These are phyloP conservation scores for Polymyxa betae DNA, from an alignment of 208 protist species.

Conservation along the genomic window DNA sequence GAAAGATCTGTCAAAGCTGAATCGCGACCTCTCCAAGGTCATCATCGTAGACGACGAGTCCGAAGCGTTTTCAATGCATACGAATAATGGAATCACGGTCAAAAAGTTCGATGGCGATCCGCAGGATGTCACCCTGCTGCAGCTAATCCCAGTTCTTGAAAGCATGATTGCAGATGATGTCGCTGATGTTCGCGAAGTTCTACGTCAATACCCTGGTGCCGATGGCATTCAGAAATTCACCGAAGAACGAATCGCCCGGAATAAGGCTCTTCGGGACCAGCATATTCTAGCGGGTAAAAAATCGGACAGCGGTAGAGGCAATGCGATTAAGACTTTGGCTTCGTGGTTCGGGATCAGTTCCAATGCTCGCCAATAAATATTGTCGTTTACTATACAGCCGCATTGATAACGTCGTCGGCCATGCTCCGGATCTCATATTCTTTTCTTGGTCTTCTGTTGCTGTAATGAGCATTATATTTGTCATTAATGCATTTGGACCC, in stretches of 20 bases:
- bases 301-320: background rate
- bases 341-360: background rate
- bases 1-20: constrained; percentile 59
- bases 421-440: too few relatives aligned
- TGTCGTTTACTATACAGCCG: too few relatives aligned
- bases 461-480: too few relatives aligned
- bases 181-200: constrained; percentile 23
- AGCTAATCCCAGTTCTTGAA: constrained; percentile 30
- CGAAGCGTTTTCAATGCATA: constrained; percentile 27
- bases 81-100: constrained; percentile 49
- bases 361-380: too few relatives aligned
- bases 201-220: constrained; percentile 45
- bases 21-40: constrained; percentile 56
- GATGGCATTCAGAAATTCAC: constrained; percentile 42
- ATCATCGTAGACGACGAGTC: constrained; percentile 59
- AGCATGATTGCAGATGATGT: constrained; percentile 41
- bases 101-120: background rate
- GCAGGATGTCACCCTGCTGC: constrained; percentile 1
- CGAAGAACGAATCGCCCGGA: constrained; percentile 30
- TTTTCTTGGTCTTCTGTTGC: too few relatives aligned
- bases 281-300: background rate
- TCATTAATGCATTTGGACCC: too few relatives aligned
- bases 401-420: too few relatives aligned
- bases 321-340: background rate
- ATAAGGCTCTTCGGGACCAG: constrained; percentile 12